Conservation (phyloP, 768 basidiomycete genomes). For the Dioszegia aurantiaca region DNA sequence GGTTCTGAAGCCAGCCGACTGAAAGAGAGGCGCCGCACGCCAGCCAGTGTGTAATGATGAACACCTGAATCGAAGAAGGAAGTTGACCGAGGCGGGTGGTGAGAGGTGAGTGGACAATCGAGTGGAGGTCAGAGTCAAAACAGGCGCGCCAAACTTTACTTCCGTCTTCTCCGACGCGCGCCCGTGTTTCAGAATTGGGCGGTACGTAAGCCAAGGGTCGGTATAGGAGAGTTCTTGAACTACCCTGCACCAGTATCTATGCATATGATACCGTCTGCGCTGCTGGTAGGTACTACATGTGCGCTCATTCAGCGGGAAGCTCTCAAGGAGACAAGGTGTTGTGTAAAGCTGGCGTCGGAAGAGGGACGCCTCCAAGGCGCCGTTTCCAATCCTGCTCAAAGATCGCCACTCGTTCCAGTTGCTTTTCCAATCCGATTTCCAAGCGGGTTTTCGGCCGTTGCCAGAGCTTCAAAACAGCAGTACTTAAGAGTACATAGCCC, state of each 20-base stretch:
- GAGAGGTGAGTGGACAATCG: slow-evolving; percentile 10
- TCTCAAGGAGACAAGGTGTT: too few relatives aligned
- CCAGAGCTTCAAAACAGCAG: neutral
- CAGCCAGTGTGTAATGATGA: neutral
- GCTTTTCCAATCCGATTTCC: slow-evolving; percentile 4
- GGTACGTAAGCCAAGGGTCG: neutral
- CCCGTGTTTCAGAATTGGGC: neutral
- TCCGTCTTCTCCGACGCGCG: neutral
- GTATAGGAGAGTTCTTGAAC: neutral
- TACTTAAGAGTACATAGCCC: neutral
- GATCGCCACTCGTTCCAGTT: neutral
- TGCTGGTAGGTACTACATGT: too few relatives aligned
- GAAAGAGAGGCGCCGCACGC: too few relatives aligned
- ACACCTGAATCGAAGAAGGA: slow-evolving; percentile 6
- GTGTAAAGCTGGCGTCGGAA: too few relatives aligned
- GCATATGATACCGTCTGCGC: too few relatives aligned
- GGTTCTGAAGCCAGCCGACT: too few relatives aligned
- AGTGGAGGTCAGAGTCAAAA: slow-evolving; percentile 12
- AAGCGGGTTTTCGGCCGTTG: neutral
- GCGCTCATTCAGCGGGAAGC: too few relatives aligned
- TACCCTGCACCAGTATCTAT: too few relatives aligned
- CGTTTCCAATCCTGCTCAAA: neutral
- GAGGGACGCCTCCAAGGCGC: neutral
- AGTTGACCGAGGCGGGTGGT: neutral
- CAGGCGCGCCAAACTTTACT: neutral